Conservation (phyloP, 768 basidiomycete species). For the Infundibulicybe gibba region DNA sequence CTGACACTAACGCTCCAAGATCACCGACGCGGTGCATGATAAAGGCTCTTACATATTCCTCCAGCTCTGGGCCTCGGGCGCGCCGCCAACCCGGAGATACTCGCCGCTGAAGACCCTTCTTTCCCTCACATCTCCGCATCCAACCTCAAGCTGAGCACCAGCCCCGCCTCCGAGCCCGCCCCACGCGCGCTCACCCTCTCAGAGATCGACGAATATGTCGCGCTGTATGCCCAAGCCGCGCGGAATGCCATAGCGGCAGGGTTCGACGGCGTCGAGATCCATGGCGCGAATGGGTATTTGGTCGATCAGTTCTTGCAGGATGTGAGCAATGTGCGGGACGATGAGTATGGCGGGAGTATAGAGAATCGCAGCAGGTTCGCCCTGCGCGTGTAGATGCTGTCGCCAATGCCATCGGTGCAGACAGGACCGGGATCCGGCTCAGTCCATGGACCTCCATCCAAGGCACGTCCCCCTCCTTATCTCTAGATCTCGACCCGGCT, state of each 20-base stretch:
- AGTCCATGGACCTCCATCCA: slow-evolving; percentile 51
- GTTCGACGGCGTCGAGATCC: slow-evolving; percentile 62
- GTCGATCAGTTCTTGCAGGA: slow-evolving; percentile 63
- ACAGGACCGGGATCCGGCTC: slow-evolving; percentile 51
- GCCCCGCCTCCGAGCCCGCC: slow-evolving; percentile 4
- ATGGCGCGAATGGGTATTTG: slow-evolving; percentile 44
- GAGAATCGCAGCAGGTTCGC: slow-evolving; percentile 56
- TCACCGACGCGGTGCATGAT: too few relatives aligned
- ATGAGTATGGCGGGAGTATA: slow-evolving; percentile 66
- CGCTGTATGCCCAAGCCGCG: slow-evolving; percentile 52
- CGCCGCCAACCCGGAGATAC: slow-evolving; percentile 23
- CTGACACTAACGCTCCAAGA: too few relatives aligned
- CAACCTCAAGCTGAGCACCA: slow-evolving; percentile 15
- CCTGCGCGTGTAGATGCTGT: slow-evolving; percentile 54
- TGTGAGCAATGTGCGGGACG: slow-evolving; percentile 52
- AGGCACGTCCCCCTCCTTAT: slow-evolving; percentile 18
- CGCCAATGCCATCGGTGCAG: slow-evolving; percentile 45
- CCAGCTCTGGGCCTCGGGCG: slow-evolving; percentile 62
- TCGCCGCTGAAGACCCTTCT: slow-evolving; percentile 31
- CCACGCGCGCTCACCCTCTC: slow-evolving; percentile 40
- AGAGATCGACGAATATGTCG: slow-evolving; percentile 48
- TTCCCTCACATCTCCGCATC: slow-evolving; percentile 31
- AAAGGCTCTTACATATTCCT: too few relatives aligned
- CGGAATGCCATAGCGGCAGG: slow-evolving; percentile 56
- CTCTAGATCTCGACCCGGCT: too few relatives aligned